Evolutionary conservation across 495 filamentous ascomycete species (phyloP), one percentile per base, ranked within the genome.

Genomic region (Paragyromitra xinjiangensis): DNA sequence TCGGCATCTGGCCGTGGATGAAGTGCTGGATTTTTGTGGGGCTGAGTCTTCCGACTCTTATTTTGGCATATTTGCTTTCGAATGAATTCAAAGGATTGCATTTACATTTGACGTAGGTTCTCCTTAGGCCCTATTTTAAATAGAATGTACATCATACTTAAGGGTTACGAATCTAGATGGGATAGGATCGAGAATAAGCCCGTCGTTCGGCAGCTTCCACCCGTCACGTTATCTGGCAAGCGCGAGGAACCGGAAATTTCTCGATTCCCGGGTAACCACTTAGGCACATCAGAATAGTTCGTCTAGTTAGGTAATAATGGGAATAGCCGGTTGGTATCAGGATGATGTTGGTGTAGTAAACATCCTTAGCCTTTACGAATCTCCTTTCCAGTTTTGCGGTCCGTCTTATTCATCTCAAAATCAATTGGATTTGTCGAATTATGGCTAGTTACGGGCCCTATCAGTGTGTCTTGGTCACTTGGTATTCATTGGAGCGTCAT

Each of bases 1-100:
- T 71, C 26, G 39, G 42, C 6, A 64, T 64, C 56, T 45, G 26
- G 40, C 39, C 69, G 12, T 71, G 56, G 69, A 71, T 48, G 34
- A 71, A 71, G 26, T 50, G 51, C 14, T 71, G 40, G 56, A 51
- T 71, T 26, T 34, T 71, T n/a, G 69, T 29, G 24, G 56, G 69
- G 42, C 6, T 71, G 8, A 71, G 55, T 12, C 34, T 71, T 48
- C 56, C 56, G n/a, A 51, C 64, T 51, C 58, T 64, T 64, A 6
- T 51, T 29, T 45, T 51, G 12, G 39, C 26, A 11, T n/a, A 64
- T 4, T 63, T 19, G 8, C 40, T 71, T 14, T 70, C 67, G 0
- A 50, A 42, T 6, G 53, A 61, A 22, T 63, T 51, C 40, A 26
- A 44, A n/a, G 58, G 42, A 64, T 71, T 64, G 29, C 44, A 56